Evolutionary conservation across 208 protist species (phyloP), one percentile per base, ranked within the genome.

Genomic region (Leishmania lainsoni): DNA sequence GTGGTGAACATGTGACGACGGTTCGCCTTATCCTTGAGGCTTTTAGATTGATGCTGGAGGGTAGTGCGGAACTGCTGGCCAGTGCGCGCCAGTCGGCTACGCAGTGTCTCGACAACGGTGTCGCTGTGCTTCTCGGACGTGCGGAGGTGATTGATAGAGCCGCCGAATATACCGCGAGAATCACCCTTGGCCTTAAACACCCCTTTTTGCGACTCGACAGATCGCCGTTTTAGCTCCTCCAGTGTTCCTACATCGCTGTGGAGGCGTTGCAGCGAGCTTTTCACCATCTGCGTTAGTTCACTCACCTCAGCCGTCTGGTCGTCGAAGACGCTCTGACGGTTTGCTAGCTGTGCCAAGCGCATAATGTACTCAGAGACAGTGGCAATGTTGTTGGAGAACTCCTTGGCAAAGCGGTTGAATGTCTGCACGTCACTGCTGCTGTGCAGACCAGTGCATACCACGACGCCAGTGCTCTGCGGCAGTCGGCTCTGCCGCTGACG

Each of bases 311-410:
- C 87, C 6, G 94, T 90, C 49, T 96, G 93, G 79, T 98, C 95
- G 56, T 98, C 93, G 91, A 98, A 98, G 29, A 98, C 92, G 79
- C 85, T 96, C 73, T 96, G 93, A 0, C 86, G 90, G 26, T 91
- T 88, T 20, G 89, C 94, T 5, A 98, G 82, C 86, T 96, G 92
- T 6, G 93, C 91, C 32, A 98, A 81, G 1, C 91, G 92, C 88
- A 93, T 91, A 61, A 98, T 96, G 61, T 88, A 91, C 71, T 96
- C 92, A 0, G 94, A 95, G 20, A 96, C 91, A 32, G 82, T 83
- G 14, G 92, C 91, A n/a, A 98, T 91, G 83, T 96, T 90, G 45
- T 81, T 84, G 16, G 95, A 87, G 69, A 98, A 94, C 54, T 89
- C 89, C 76, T 96, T 90, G 5, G 95, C 95, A 79, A 90, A 95